Evolutionary conservation across 2,329 filamentous ascomycete species (phyloP), one percentile per base, ranked within the genome.

Genomic region (Calonectria honghensis): DNA sequence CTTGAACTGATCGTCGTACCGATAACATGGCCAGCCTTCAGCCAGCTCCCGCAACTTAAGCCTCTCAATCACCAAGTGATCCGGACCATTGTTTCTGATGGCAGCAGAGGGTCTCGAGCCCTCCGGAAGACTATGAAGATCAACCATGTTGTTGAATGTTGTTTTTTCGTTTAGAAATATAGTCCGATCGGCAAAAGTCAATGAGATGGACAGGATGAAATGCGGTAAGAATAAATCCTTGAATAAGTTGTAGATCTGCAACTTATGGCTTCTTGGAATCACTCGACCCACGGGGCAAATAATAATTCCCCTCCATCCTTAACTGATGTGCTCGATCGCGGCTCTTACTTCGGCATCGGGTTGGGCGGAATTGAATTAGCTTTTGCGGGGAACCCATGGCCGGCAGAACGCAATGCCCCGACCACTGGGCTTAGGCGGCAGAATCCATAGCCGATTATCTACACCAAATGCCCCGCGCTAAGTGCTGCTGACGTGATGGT

Each of bases 11-110:
- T 24, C 2, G 9, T 11, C 57, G 32, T 70, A 86, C 85, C 86
- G 83, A 74, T 89, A 89, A 37, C 83, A 85, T 11, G 88, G 87
- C 88, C 88, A 89, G 2, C 88, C 88, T 78, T 89, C 88, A 3
- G 87, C 87, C 18, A 89, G 80, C 72, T 89, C 88, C 32, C 87
- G 83, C 6, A 89, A 82, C 77, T 89, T 89, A 52, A 84, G 85
- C 6, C 88, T 81, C 74, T 89, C 87, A 0, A 89, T 73, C 0
- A 83, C 85, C 0, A 89, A 81, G 51, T 85, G 78, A 52, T 86
- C 84, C 0, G 87, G 86, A 0, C 88, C 88, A 75, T 89, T 89
- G 78, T 89, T 89, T 66, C 88, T 86, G 51, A 88, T 80, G 2
- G 85, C 86, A 11, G 83, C 70, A 50, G 81, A 75, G 48, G 87